Evolutionary conservation across 495 filamentous ascomycete species (phyloP), one percentile per base, ranked within the genome.

Genomic region (Aspergillus ellipticus): DNA sequence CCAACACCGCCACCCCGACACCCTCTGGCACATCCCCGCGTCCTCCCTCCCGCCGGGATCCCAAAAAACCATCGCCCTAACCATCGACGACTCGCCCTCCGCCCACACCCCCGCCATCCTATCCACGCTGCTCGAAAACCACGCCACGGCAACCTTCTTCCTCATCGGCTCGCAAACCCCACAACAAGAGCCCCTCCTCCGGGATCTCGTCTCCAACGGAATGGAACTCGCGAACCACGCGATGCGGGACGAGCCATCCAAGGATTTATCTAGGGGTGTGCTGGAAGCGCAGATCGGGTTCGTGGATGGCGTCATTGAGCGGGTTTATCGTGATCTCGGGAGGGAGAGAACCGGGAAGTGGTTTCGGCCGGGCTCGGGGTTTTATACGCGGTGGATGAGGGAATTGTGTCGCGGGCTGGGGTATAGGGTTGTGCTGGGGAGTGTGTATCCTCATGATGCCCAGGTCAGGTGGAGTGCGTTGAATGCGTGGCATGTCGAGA

Each of bases 401-500:
- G 68, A 68, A 17, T 62, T 85, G 8, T 68, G 89, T 11, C 57
- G 63, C 17, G 66, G 60, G 45, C 51, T 90, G 42, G 84, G 84
- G 0, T 90, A 88, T 65, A 64, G 76, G 41, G 61, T 92, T 3
- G 87, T 92, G 15, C 72, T 96, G 29, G 90, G 90, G 13, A 86
- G 83, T 66, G 86, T 94, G 28, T 95, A 92, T 68, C 90, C 90
- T 13, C 89, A 95, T 71, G 90, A 96, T 70, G 81, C 90, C 45
- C 89, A 92, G 74, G 82, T 96, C 31, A 69, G 70, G 19, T 85
- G 76, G 62, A 72, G 79, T 65, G 76, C 76, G 58, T 51, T 92
- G 51, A 96, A 96, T 74, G 85, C 87, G n/a, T 75, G 73, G 50
- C 89, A 94, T 76, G 79, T 96, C 3, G 64, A 93, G 61, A 89